Evolutionary conservation across 441 rosid genomes (phyloP).

Genomic region (Populus hybrid): DNA sequence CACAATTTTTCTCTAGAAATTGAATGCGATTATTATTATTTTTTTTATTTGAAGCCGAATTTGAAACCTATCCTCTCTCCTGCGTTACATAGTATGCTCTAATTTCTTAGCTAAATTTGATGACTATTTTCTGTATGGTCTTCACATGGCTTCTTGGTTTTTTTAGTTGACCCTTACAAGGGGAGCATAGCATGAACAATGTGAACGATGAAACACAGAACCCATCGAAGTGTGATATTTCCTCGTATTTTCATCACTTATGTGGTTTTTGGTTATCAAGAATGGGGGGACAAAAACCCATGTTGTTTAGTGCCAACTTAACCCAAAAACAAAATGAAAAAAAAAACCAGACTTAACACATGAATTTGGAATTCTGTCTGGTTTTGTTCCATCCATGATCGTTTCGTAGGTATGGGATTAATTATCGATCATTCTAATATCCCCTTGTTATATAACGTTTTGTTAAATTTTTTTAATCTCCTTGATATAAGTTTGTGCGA

Average conservation of each 20-base stretch:
- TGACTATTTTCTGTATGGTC: not conserved
- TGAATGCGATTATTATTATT: not conserved
- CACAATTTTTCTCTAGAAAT: not conserved
- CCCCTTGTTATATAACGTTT: no score
- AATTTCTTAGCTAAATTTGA: not conserved
- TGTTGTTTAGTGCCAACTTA: not conserved
- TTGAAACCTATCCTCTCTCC: not conserved
- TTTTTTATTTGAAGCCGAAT: not conserved
- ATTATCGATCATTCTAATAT: no score
- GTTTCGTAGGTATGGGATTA: no score
- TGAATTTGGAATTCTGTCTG: slow-evolving; percentile 23
- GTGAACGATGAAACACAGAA: no score
- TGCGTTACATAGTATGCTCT: not conserved
- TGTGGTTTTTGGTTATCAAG: no score
- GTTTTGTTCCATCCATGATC: not conserved
- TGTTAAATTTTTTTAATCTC: no score
- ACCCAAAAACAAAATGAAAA: no score
- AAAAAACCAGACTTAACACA: not conserved
- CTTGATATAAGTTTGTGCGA: not conserved
- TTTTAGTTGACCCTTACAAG: not conserved
- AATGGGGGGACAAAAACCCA: not conserved
- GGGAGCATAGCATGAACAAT: no score
- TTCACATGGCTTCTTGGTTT: not conserved
- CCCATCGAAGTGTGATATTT: no score
- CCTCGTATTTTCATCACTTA: not conserved